Evolutionary conservation across 1,139 yeast species (phyloP), one percentile per base, ranked within the genome.

Genomic region (Zygotorulaspora mrakii): DNA sequence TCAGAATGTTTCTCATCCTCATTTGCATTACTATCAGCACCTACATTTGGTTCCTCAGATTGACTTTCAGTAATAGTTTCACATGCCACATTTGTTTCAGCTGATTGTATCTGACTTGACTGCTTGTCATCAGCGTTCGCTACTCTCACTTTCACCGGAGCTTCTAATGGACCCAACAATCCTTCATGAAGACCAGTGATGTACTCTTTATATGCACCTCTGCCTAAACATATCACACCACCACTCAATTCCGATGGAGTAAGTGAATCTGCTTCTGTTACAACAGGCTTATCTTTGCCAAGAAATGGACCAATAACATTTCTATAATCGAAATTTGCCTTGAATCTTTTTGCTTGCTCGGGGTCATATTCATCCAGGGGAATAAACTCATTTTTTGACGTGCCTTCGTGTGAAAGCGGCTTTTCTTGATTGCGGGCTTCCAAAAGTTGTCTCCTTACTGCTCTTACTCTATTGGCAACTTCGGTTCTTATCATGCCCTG

Each of bases 181-280:
- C 98, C 99, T 65, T 94, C 98, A 55, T 91, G 96, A 7, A 94
- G 62, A 5, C 98, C 99, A 37, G 77, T 74, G 42, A 94, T 63
- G 59, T 86, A 94, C 67, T 94, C 99, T 62, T 89, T 91, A 63
- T 77, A 91, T 0, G 97, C 91, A 42, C 98, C 98, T 59, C 99
- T 74, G 2, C 99, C 99, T 22, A 94, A 68, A 61, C 96, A 86
- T 17, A 94, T 74, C 10, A 88, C 82, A 35, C 98, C 98, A 14
- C 96, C 96, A 6, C 82, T 76, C 20, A 69, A 62, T 7, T 61
- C 55, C 5, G 71, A 71, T 46, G 70, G 67, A 17, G 57, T 61
- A 7, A 57, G 32, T 0, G 72, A 63, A 54, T 80, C 86, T 42
- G 79, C 82, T 41, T 68, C 58, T 5, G 65, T 53, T 2, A 74